Conservation (phyloP, 164 flowering plant genomes). For the Nymphaea thermarum region DNA sequence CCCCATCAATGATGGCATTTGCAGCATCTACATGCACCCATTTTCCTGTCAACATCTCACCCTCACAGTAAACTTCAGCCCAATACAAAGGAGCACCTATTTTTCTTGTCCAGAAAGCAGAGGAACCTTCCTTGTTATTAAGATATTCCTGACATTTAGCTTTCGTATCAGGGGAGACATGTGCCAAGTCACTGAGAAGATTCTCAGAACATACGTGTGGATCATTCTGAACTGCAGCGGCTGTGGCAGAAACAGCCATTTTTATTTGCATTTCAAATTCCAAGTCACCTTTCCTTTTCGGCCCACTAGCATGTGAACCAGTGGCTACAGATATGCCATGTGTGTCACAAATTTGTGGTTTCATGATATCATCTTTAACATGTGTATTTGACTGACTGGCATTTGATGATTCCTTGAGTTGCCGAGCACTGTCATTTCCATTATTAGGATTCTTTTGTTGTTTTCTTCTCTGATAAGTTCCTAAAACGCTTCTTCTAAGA, state of each 20-base stretch:
- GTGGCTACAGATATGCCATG: conserved; percentile 16
- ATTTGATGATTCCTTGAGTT: conserved; percentile 6
- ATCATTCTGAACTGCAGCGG: conserved; percentile 13
- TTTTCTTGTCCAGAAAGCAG: conserved; percentile 77
- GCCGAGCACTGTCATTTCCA: conserved; percentile 2
- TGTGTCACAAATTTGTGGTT: conserved; percentile 10
- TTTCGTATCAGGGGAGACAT: conserved; percentile 19
- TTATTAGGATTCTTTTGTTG: conserved; percentile 9
- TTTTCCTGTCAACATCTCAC: conserved; percentile 78
- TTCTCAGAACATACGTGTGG: conserved; percentile 4
- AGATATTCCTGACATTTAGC: conserved; percentile 26
- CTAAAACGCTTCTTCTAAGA: conserved; percentile 9
- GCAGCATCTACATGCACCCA: conserved; percentile 97
- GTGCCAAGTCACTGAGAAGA: conserved; percentile 15
- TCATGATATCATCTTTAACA: conserved; percentile 5
- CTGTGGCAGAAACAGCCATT: conserved; percentile 84
- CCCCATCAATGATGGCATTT: conserved; percentile 74
- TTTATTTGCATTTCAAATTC: conserved; percentile 85
- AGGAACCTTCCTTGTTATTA: conserved; percentile 38
- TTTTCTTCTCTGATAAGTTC: conserved; percentile 9
- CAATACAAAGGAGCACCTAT: conserved; percentile 75
- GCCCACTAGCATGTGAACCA: conserved; percentile 14
- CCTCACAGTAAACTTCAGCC: conserved; percentile 89
- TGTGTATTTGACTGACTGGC: conserved; percentile 8
- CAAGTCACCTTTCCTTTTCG: conserved; percentile 78